Evolutionary conservation across 140 eudicot species (phyloP).

Genomic region (Cichorium intybus): DNA sequence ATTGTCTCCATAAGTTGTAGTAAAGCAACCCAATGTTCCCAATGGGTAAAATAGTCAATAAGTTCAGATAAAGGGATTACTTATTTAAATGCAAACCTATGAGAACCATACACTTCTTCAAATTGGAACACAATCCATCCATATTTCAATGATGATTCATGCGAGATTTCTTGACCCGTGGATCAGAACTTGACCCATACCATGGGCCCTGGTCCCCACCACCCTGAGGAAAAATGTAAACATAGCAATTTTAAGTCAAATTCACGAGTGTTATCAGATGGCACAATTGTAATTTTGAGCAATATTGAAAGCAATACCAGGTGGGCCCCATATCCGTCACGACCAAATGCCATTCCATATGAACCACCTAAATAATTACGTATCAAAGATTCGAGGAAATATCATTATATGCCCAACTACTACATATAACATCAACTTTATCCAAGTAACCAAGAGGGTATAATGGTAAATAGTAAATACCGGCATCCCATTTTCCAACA

Average conservation of each 20-base stretch:
- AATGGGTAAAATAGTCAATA: constrained; percentile 23
- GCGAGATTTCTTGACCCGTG: constrained; percentile 67
- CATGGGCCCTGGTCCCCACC: constrained; percentile 65
- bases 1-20: constrained; percentile 18
- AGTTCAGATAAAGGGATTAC: constrained; percentile 32
- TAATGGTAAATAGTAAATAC: constrained; percentile 33
- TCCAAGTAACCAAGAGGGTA: constrained; percentile 9
- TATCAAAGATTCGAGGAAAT: constrained; percentile 1
- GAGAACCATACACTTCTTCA: constrained; percentile 39
- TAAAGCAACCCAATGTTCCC: constrained; percentile 23
- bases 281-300: neutral
- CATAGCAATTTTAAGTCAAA: neutral
- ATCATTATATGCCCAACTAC: too few relatives aligned
- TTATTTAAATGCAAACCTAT: constrained; percentile 37
- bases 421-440: neutral
- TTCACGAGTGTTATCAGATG: neutral
- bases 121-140: constrained; percentile 17
- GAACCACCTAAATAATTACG: constrained; percentile 55
- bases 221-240: constrained; percentile 42
- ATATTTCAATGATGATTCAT: constrained; percentile 48
- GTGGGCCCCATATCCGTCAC: constrained; percentile 55
- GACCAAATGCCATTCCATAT: constrained; percentile 51
- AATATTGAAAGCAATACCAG: constrained; percentile 43
- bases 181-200: constrained; percentile 71
- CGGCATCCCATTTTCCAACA: constrained; percentile 67